Base-by-base conservation (phyloP, 2,329 filamentous ascomycete genomes). In the Diaporthe ilicicola region DNA sequence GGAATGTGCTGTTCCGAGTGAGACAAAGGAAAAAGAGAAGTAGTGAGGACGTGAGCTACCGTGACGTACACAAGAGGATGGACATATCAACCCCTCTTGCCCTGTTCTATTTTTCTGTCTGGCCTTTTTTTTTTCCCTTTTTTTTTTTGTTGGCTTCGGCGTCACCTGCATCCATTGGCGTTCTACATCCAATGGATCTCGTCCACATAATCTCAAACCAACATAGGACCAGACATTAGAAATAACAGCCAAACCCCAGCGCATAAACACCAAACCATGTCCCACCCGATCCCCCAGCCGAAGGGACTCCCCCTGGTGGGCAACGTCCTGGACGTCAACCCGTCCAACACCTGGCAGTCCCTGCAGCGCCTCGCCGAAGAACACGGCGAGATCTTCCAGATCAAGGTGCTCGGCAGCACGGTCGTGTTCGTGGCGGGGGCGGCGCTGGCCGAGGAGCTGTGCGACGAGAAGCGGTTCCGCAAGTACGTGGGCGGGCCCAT, bases 401-500 rank as follows among this genome's bases (percentile, higher is more conserved):
- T 84, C 76, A 83, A 79, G 34, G 79, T 83, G 7, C 75, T 84
- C 2, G 81, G 81, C 13, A 77, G 81, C 29, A 77, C 81, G 10
- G 73, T 83, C 66, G 82, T 85, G 48, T 84, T 85, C 72, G 80
- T 84, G 1, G 82, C 82, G 0, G 78, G 79, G 64, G 81, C 80
- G 5, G 80, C 81, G 0, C 76, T 85, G 2, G 81, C 81, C 12
- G 82, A 83, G 71, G 83, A 85, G 70, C 64, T 85, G 2, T 88
- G 86, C 75, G 85, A 88, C 76, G 79, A 88, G 80, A 84, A 81
- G 75, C 83, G 86, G 0, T 88, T 88, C 77, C 84, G 85, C 69
- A 88, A 88, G 74, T 87, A 81, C 72, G 85, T 88, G 1, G 85
- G 85, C 37, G 86, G 85, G 0, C 86, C 86, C 4, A 81, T 88